Evolutionary conservation across 2,329 filamentous ascomycete species (phyloP).

Genomic region (Colletotrichum paranaense): DNA sequence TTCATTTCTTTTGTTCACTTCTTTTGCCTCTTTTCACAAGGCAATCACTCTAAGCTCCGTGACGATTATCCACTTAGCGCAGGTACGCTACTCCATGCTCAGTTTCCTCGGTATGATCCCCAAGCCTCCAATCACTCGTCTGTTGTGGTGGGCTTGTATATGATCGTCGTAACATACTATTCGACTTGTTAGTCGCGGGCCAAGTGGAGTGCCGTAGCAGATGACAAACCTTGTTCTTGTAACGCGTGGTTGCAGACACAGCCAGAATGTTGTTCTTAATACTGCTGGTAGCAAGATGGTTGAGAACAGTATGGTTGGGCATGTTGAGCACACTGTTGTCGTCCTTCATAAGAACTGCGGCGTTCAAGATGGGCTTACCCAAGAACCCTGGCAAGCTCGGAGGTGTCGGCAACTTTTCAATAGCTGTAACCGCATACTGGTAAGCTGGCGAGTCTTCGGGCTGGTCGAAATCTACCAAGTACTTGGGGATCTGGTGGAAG

Average conservation of each 20-base stretch:
- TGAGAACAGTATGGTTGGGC: slow-evolving; percentile 96
- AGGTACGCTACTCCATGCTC: neutral
- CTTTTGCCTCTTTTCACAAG: neutral
- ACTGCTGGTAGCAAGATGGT: slow-evolving; percentile 96
- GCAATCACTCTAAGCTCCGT: neutral
- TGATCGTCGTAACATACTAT: slow-evolving; percentile 96
- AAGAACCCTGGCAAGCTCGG: slow-evolving; percentile 91
- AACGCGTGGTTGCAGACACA: slow-evolving; percentile 96
- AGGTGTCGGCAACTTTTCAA: slow-evolving; percentile 83
- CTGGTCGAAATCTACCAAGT: slow-evolving; percentile 87
- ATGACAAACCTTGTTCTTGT: slow-evolving; percentile 84
- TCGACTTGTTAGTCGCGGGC: slow-evolving; percentile 37
- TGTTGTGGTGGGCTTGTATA: slow-evolving; percentile 89
- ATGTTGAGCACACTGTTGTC: slow-evolving; percentile 97
- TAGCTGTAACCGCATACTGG: slow-evolving; percentile 78
- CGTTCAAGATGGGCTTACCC: slow-evolving; percentile 94
- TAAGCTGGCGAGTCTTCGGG: slow-evolving; percentile 82
- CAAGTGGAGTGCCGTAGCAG: neutral
- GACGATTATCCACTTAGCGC: neutral
- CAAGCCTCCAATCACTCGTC: slow-evolving; percentile 51
- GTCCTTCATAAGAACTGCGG: slow-evolving; percentile 91
- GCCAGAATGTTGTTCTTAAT: slow-evolving; percentile 97
- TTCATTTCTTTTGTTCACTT: slow-evolving; percentile 6
- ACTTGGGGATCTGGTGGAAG: slow-evolving; percentile 81
- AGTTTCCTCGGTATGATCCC: neutral